Evolutionary conservation across 441 rosid genomes (phyloP).

Genomic region (Sinapis alba): DNA sequence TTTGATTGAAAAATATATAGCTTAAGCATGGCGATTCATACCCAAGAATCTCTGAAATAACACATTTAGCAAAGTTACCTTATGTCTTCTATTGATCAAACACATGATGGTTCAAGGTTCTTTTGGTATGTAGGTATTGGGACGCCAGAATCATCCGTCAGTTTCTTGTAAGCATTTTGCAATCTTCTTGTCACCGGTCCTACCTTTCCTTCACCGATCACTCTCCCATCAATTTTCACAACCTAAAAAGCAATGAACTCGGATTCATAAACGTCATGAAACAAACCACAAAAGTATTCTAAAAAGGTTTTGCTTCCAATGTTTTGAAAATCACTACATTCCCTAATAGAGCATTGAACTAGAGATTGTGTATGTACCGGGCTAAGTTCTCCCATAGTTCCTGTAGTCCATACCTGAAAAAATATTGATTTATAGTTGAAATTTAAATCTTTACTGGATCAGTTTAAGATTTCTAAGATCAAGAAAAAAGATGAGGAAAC

Average conservation of each 20-base stretch:
- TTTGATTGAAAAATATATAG: background rate
- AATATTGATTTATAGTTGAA: background rate
- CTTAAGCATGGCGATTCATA: slow-evolving; percentile 5
- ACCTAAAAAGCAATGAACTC: slow-evolving; percentile 45
- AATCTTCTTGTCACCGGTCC: slow-evolving; percentile 66
- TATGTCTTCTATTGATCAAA: slow-evolving; percentile 13
- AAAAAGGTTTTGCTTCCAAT: background rate
- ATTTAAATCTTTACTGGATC: background rate
- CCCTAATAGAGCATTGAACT: background rate
- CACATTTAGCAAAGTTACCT: slow-evolving; percentile 11
- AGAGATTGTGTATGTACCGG: slow-evolving; percentile 50
- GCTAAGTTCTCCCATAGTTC: slow-evolving; percentile 91
- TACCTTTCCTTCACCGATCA: slow-evolving; percentile 67
- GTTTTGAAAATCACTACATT: background rate
- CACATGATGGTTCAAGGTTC: slow-evolving; percentile 19
- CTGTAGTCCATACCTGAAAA: slow-evolving; percentile 87
- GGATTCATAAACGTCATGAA: background rate
- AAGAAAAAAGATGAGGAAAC: slow-evolving; percentile 35
- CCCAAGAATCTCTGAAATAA: background rate
- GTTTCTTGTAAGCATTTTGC: slow-evolving; percentile 65
- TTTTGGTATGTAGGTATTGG: slow-evolving; percentile 57
- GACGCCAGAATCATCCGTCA: slow-evolving; percentile 68
- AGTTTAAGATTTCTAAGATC: background rate
- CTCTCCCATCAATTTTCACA: slow-evolving; percentile 75
- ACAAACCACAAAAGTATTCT: background rate